Evolutionary conservation across 495 filamentous ascomycete species (phyloP).

Genomic region (Penicillium manginii): DNA sequence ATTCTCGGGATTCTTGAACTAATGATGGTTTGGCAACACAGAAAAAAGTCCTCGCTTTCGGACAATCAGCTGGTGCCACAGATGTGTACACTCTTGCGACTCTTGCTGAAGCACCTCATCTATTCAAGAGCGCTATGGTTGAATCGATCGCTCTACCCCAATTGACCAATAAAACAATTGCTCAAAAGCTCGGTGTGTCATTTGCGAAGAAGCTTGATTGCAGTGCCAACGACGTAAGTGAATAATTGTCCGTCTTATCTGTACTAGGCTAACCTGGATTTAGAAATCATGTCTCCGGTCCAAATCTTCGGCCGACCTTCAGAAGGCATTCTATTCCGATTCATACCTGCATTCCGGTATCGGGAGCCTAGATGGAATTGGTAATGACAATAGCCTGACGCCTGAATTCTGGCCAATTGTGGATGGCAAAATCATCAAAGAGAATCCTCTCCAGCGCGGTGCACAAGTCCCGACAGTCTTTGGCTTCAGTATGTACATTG

Average conservation of each 20-base stretch:
- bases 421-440: conserved; percentile 38
- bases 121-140: neutral
- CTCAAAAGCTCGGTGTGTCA: conserved; percentile 21
- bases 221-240: conserved; percentile 28
- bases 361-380: conserved; percentile 7
- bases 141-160: neutral
- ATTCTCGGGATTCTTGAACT: too few relatives aligned
- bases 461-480: conserved; percentile 39
- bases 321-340: conserved; percentile 18
- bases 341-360: conserved; percentile 11
- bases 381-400: conserved; percentile 15
- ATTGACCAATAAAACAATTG: too few relatives aligned
- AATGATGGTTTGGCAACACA: too few relatives aligned
- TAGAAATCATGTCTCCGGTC: conserved; percentile 28
- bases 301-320: conserved; percentile 16
- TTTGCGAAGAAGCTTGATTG: conserved; percentile 34
- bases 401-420: conserved; percentile 30
- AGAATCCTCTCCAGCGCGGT: conserved; percentile 35
- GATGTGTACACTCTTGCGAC: neutral
- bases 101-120: neutral
- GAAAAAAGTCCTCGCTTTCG: neutral
- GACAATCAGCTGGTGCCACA: neutral
- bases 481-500: conserved; percentile 9
- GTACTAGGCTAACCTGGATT: conserved; percentile 11
- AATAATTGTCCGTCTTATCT: neutral